Percentiles rank a stretch among this genome's conserved stretches.
Evolutionary conservation across 805 yeast species (phyloP).

Genomic region (Huiozyma sinensis): DNA sequence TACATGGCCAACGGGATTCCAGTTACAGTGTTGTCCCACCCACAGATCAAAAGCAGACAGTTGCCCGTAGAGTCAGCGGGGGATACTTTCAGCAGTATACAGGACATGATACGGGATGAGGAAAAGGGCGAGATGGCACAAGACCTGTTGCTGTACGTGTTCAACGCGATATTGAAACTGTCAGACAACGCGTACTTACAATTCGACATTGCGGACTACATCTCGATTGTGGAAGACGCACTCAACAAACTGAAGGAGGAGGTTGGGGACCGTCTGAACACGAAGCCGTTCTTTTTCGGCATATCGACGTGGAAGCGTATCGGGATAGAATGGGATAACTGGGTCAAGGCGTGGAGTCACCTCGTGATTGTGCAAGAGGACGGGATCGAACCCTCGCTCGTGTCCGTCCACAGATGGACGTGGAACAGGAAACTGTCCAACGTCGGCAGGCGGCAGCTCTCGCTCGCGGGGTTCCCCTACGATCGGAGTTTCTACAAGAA

Average conservation of each 20-base stretch:
- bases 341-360: constrained; percentile 56
- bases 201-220: constrained; percentile 41
- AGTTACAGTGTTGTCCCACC: constrained; percentile 19
- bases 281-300: constrained; percentile 21
- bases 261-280: constrained; percentile 19
- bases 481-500: constrained; percentile 59
- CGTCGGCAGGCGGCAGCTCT: constrained; percentile 44
- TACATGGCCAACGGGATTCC: constrained; percentile 52
- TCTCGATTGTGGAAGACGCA: constrained; percentile 34
- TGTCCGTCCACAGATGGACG: constrained; percentile 63
- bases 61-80: constrained; percentile 59
- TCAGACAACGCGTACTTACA: constrained; percentile 74
- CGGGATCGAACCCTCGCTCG: constrained; percentile 62
- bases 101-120: constrained; percentile 27
- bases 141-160: constrained; percentile 44
- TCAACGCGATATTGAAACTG: constrained; percentile 44
- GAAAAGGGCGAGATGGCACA: constrained; percentile 46
- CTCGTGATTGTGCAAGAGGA: constrained; percentile 36
- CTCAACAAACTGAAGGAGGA: constrained; percentile 34
- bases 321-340: constrained; percentile 40
- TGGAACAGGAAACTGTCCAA: constrained; percentile 63
- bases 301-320: constrained; percentile 32
- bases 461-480: constrained; percentile 32
- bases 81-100: constrained; percentile 53
- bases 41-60: constrained; percentile 8